A percentile compares a stretch with the other conserved stretches of the same genome.
Evolutionary conservation across 1,284 basidiomycete genomes (phyloP).

Genomic region (Cerioporus squamosus): DNA sequence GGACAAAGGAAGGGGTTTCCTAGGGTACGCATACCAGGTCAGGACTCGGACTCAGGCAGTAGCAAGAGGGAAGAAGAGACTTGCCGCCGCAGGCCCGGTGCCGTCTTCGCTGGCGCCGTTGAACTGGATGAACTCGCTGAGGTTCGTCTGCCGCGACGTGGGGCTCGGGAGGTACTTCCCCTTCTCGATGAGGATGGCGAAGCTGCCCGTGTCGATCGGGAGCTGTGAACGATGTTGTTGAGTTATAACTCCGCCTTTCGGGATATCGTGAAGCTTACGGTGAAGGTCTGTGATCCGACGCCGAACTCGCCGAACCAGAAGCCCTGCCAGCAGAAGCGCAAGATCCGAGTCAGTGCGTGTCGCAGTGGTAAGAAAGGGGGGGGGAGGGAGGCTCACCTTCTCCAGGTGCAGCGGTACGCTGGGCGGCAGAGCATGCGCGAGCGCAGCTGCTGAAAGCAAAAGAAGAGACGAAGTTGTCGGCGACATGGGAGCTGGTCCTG

Average conservation of each 20-base stretch:
- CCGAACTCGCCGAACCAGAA: constrained; percentile 13
- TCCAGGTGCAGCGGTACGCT: constrained; percentile 4
- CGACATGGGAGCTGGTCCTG: no score
- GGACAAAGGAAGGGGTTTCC: constrained; percentile 9
- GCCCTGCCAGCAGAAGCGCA: not conserved
- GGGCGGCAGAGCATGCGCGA: not conserved
- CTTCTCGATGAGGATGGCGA: constrained; percentile 11
- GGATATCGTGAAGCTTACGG: not conserved
- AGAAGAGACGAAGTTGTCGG: not conserved
- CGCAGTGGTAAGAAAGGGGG: not conserved
- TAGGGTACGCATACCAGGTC: not conserved
- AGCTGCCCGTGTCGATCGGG: constrained; percentile 12
- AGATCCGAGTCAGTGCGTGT: no score
- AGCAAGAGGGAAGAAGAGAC: not conserved
- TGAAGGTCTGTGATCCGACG: constrained; percentile 8
- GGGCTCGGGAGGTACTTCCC: constrained; percentile 10
- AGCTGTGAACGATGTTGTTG: constrained; percentile 1
- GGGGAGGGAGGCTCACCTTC: constrained; percentile 2
- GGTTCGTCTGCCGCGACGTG: constrained; percentile 9
- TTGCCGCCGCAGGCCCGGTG: constrained; percentile 1
- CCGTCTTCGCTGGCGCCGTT: constrained; percentile 13
- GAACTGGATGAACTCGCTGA: constrained; percentile 18
- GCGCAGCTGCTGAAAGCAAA: not conserved
- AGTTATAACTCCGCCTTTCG: not conserved
- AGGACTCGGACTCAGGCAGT: no score